Evolutionary conservation across 352 stramenopile species (phyloP), one percentile per base, ranked within the genome.

Genomic region (Peronospora tabacina): DNA sequence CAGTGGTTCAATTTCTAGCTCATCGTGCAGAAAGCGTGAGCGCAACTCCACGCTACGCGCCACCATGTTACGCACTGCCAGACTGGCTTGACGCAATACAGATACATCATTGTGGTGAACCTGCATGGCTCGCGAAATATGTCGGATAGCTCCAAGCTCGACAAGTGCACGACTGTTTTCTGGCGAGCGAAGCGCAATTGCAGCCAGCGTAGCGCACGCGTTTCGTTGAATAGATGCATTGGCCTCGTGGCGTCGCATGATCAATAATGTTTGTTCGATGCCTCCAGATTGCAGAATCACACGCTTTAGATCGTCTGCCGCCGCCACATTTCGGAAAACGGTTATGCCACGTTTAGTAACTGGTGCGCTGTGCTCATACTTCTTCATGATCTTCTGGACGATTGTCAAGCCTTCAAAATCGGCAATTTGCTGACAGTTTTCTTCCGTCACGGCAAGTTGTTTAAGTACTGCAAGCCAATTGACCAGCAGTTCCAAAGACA

Each of bases 31-130:
- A 42, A 91, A 75, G 16, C 75, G 66, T 7, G 54, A 51, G 10
- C 76, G 78, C 16, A 91, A 38, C 34, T 88, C 73, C 3, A 72
- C 57, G 22, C 55, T 70, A 2, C 81, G 75, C 10, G 78, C 75
- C 5, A 87, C 78, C 54, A 91, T 81, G 44, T 91, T 91, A 29
- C 81, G 75, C 38, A 91, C 82, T 7, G 81, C 81, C 13, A 91
- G 55, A 56, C 81, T 89, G 0, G 77, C 77, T 69, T 91, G 81
- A 5, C 77, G 75, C 26, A 91, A 46, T 13, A 91, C 28, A 24
- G 57, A 43, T 0, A 72, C 63, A 49, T 85, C 68, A 34, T 44
- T 44, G 11, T 49, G 49, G 38, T 87, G 80, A 10, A 19, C 51
- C 24, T 66, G 58, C 70, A 91, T 87, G 15, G 81, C 77, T 22